These are phyloP conservation scores for Coemansia sp. DNA, from an alignment of 192 early-diverging fungal species.

Conservation along the genomic window DNA sequence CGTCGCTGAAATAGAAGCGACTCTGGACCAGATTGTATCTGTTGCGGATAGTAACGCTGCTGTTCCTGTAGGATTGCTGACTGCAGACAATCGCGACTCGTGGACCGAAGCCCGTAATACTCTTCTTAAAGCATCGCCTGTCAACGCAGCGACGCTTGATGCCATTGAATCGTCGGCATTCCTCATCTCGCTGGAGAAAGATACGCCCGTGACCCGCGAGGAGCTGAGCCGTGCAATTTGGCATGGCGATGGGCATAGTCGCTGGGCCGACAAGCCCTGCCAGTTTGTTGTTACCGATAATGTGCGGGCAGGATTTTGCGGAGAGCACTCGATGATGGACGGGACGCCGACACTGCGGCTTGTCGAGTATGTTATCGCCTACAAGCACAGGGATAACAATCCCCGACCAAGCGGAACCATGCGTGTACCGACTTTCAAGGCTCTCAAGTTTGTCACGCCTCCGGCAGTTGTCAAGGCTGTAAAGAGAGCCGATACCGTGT, in stretches of 20 bases:
- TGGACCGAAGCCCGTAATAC: constrained; percentile 82
- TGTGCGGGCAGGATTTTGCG: constrained; percentile 92
- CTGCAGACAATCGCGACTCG: constrained; percentile 87
- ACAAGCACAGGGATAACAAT: constrained; percentile 54
- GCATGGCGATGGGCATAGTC: constrained; percentile 94
- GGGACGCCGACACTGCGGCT: constrained; percentile 88
- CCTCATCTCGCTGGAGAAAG: constrained; percentile 87
- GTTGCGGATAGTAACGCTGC: constrained; percentile 66
- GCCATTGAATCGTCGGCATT: constrained; percentile 92
- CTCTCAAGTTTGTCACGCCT: constrained; percentile 72
- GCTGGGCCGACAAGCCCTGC: constrained; percentile 96
- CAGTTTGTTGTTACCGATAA: constrained; percentile 98
- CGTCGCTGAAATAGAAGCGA: constrained; percentile 77
- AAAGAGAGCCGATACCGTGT: constrained; percentile 68
- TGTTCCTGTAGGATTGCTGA: constrained; percentile 83
- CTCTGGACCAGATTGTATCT: constrained; percentile 68
- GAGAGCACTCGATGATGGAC: constrained; percentile 96
- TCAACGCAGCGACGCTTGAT: constrained; percentile 75
- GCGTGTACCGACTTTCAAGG: constrained; percentile 31
- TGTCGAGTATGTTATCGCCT: constrained; percentile 72
- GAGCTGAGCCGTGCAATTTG: constrained; percentile 87
- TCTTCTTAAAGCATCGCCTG: constrained; percentile 63
- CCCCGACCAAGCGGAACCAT: constrained; percentile 57
- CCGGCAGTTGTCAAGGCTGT: constrained; percentile 62
- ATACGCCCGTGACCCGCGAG: constrained; percentile 83